Conservation (phyloP, 2,329 filamentous ascomycete genomes). For the Alternaria incomplexa region DNA sequence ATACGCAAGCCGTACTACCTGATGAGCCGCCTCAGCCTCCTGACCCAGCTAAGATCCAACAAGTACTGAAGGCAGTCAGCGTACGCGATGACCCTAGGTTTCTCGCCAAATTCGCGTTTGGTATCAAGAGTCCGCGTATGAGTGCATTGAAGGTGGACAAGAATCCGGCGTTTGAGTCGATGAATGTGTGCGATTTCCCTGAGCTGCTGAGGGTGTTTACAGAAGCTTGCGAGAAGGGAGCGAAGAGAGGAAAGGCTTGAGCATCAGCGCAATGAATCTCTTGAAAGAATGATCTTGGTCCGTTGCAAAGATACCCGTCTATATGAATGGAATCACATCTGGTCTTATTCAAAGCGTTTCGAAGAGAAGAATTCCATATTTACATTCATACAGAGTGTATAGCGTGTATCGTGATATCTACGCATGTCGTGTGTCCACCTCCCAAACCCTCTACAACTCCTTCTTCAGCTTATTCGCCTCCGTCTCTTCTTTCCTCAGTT, state of each 20-base stretch:
- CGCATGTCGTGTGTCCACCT: neutral
- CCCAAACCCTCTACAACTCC: constrained; percentile 39
- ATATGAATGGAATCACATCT: neutral
- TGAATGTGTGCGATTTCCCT: constrained; percentile 61
- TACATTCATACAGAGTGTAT: constrained; percentile 7
- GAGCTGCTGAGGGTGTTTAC: constrained; percentile 37
- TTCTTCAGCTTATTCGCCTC: constrained; percentile 42
- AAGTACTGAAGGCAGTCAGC: constrained; percentile 53
- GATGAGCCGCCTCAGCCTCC: constrained; percentile 49
- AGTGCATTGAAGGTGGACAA: constrained; percentile 54
- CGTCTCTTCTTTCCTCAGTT: constrained; percentile 43
- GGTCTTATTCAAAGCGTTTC: accelerated
- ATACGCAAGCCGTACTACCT: constrained; percentile 45
- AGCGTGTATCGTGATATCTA: neutral
- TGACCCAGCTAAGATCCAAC: constrained; percentile 50
- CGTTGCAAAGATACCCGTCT: neutral
- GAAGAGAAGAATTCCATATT: neutral
- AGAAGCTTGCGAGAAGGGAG: constrained; percentile 12
- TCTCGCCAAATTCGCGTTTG: constrained; percentile 66
- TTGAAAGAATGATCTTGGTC: neutral
- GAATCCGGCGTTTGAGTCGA: constrained; percentile 56
- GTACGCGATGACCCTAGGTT: constrained; percentile 65
- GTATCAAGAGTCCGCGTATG: constrained; percentile 65
- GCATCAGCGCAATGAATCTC: neutral
- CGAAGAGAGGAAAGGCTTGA: neutral